Percentiles rank a stretch among this genome's conserved stretches.
Evolutionary conservation across 192 early-diverging fungal species (phyloP).

Genomic region (Backusella liffmaniae): DNA sequence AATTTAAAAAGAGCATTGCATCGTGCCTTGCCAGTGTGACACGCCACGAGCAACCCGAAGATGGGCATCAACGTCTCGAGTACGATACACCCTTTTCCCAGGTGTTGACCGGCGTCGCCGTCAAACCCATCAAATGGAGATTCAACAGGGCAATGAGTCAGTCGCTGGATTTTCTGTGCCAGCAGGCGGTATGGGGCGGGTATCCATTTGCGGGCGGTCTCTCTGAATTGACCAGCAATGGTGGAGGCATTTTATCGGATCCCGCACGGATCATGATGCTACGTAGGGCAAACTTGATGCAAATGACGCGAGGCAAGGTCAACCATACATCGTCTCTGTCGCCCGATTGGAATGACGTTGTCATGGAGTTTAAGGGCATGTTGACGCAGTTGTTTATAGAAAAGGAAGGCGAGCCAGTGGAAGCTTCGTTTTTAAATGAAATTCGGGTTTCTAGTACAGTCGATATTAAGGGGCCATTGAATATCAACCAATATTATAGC

Average conservation of each 20-base stretch:
- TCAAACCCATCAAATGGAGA: conserved; percentile 29
- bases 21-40: neutral
- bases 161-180: conserved; percentile 41
- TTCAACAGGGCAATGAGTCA: conserved; percentile 32
- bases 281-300: conserved; percentile 37
- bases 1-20: neutral
- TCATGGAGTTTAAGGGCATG: conserved; percentile 19
- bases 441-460: conserved; percentile 7
- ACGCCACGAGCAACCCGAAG: neutral
- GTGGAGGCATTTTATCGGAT: conserved; percentile 45
- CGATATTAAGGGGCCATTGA: conserved; percentile 35
- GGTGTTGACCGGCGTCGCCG: neutral
- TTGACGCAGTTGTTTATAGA: conserved; percentile 11
- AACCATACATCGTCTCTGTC: conserved; percentile 10
- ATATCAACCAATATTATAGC: conserved; percentile 38
- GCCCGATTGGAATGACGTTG: conserved; percentile 7
- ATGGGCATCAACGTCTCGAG: neutral
- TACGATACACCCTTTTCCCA: conserved; percentile 28
- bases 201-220: conserved; percentile 47
- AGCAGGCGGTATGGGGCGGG: conserved; percentile 43
- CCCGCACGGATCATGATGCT: conserved; percentile 39
- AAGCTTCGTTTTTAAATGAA: neutral
- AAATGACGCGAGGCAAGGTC: conserved; percentile 32
- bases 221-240: conserved; percentile 37
- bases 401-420: neutral